Evolutionary conservation across 2,329 filamentous ascomycete genomes (phyloP).

Genomic region (Ascochyta clinopodiicola): DNA sequence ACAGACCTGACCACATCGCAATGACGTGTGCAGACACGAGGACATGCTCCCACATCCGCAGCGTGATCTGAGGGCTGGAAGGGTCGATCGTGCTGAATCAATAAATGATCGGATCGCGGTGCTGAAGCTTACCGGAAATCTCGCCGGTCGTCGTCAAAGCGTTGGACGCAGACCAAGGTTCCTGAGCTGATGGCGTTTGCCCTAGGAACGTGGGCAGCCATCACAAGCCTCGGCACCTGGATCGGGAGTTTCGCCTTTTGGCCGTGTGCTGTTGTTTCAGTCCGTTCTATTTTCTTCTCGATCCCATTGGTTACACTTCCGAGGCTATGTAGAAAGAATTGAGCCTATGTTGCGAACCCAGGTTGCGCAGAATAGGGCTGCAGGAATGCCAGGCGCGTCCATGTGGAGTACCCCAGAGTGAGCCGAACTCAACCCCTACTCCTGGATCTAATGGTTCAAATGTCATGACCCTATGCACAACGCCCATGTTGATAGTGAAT

Average conservation of each 20-base stretch:
- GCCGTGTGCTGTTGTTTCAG: not conserved
- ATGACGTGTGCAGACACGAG: not conserved
- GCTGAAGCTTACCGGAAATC: constrained; percentile 7
- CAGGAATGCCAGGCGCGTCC: not conserved
- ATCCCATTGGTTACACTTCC: not conserved
- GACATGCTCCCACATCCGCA: not conserved
- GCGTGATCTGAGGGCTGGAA: not conserved
- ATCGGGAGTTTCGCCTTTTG: not conserved
- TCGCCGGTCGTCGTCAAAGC: not conserved
- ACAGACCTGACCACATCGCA: not conserved
- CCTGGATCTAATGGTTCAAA: not conserved
- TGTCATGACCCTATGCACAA: not conserved
- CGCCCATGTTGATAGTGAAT: not conserved
- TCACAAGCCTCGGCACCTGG: constrained; percentile 9
- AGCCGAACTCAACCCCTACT: not conserved
- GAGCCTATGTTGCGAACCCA: not conserved
- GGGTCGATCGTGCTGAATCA: not conserved
- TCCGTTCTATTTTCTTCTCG: not conserved
- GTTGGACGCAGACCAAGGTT: constrained; percentile 1
- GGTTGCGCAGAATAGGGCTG: constrained; percentile 7
- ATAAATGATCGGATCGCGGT: not conserved
- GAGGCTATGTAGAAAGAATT: not conserved
- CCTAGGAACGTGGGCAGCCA: constrained; percentile 11
- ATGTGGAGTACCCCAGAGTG: not conserved
- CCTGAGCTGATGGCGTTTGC: not conserved